phyloP scores from a whole-genome alignment of 2,329 filamentous ascomycete species.

The Beauveria scarabaeidicola region DNA sequence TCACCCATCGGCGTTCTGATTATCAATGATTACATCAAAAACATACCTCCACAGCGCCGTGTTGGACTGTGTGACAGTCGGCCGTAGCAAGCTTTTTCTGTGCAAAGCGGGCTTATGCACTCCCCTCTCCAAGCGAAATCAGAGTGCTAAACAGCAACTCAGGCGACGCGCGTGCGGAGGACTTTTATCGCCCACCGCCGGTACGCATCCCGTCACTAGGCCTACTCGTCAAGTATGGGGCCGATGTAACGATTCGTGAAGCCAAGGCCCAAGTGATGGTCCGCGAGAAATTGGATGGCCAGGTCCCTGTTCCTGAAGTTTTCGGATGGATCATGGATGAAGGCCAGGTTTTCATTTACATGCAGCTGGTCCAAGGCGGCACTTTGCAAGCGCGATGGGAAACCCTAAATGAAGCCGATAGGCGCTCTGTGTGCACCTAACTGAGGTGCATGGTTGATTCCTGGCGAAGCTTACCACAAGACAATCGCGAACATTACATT shows the following conservation, averaged over 20 bases:
- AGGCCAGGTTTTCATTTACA: slow-evolving; percentile 20
- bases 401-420: slow-evolving; percentile 14
- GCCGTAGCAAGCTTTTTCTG: slow-evolving; percentile 17
- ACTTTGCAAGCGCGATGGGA: slow-evolving; percentile 17
- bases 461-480: slow-evolving; percentile 15
- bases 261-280: slow-evolving; percentile 22
- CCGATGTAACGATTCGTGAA: slow-evolving; percentile 21
- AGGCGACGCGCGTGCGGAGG: slow-evolving; percentile 11
- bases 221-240: slow-evolving; percentile 28
- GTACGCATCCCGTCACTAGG: slow-evolving; percentile 24
- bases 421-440: slow-evolving; percentile 4
- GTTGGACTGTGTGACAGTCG: not conserved
- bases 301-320: slow-evolving; percentile 27
- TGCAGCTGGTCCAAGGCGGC: slow-evolving; percentile 17
- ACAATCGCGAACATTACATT: slow-evolving; percentile 14
- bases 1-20: too few relatives aligned
- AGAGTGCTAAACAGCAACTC: slow-evolving; percentile 20
- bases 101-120: slow-evolving; percentile 1
- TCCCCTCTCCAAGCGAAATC: slow-evolving; percentile 23
- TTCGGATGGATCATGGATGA: slow-evolving; percentile 17
- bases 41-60: not conserved
- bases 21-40: not conserved
- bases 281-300: slow-evolving; percentile 18
- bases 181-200: slow-evolving; percentile 21
- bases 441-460: slow-evolving; percentile 14